Evolutionary conservation across 2,329 filamentous ascomycete genomes (phyloP).

Genomic region (Aspergillus brasiliensis): DNA sequence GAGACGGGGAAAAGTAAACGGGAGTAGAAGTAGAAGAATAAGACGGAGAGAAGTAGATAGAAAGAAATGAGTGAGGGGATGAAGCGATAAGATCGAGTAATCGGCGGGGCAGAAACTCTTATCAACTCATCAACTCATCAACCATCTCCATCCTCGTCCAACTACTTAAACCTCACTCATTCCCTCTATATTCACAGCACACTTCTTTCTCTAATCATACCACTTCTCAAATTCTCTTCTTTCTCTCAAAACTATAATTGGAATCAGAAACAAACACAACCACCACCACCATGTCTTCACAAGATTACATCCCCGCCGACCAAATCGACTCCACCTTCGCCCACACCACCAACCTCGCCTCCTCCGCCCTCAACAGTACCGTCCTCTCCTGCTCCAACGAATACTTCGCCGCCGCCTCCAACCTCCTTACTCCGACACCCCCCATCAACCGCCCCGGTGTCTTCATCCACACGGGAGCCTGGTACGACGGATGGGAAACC

Average conservation of each 20-base stretch:
- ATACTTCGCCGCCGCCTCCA: conserved; percentile 62
- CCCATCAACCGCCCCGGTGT: conserved; percentile 60
- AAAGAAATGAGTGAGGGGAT: conserved; percentile 3
- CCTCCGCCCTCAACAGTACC: conserved; percentile 52
- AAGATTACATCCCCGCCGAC: conserved; percentile 43
- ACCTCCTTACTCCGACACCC: conserved; percentile 60
- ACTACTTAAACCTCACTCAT: not conserved
- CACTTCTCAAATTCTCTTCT: not conserved
- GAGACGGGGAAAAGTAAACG: not conserved
- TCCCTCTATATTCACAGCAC: not conserved
- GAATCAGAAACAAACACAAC: not conserved
- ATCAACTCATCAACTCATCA: not conserved
- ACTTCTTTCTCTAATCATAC: not conserved
- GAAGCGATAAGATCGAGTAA: conserved; percentile 26
- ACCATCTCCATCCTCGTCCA: not conserved
- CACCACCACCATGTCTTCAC: conserved; percentile 13
- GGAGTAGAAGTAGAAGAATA: not conserved
- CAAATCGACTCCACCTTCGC: conserved; percentile 59
- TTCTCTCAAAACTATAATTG: not conserved
- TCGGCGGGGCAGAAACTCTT: conserved; percentile 6
- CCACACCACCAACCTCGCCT: conserved; percentile 54
- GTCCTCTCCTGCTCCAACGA: conserved; percentile 62
- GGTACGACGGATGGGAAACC: conserved; percentile 69
- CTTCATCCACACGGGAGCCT: conserved; percentile 62
- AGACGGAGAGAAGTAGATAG: not conserved